A percentile compares a stretch with the other conserved stretches of the same genome.
Conservation (phyloP, 2,329 filamentous ascomycete genomes). For the Aspergillus sp. region DNA sequence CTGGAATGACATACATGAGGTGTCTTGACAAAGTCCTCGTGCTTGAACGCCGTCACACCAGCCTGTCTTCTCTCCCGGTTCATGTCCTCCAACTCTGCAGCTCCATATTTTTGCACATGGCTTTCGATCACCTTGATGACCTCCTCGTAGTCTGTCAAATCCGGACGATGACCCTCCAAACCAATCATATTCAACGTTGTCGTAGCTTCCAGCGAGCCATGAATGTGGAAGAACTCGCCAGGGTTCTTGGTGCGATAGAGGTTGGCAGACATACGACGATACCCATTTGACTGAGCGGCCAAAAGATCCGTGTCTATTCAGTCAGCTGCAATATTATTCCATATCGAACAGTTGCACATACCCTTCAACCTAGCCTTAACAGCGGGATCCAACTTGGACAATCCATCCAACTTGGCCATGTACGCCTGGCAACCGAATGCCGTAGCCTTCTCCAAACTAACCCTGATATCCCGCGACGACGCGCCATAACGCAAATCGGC, state of each 20-base stretch:
- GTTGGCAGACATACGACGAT: slow-evolving; percentile 66
- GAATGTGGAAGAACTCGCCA: slow-evolving; percentile 67
- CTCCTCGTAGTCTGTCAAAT: slow-evolving; percentile 54
- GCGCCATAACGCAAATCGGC: slow-evolving; percentile 49
- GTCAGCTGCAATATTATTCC: slow-evolving; percentile 4
- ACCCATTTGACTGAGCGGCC: slow-evolving; percentile 62
- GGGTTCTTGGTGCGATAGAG: slow-evolving; percentile 61
- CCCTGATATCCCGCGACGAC: slow-evolving; percentile 24
- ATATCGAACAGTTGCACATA: slow-evolving; percentile 6
- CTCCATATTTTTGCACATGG: slow-evolving; percentile 50
- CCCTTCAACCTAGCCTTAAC: slow-evolving; percentile 35
- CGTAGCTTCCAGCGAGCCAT: slow-evolving; percentile 65
- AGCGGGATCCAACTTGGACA: slow-evolving; percentile 32
- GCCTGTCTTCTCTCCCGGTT: slow-evolving; percentile 54
- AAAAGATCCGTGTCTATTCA: slow-evolving; percentile 62
- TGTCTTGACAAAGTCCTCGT: slow-evolving; percentile 53
- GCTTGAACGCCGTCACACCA: slow-evolving; percentile 53
- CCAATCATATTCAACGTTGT: slow-evolving; percentile 65
- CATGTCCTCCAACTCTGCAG: slow-evolving; percentile 51
- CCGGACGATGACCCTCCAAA: slow-evolving; percentile 54
- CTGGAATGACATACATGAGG: slow-evolving; percentile 41
- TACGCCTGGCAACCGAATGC: slow-evolving; percentile 38
- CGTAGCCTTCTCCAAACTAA: slow-evolving; percentile 34
- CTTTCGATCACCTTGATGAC: slow-evolving; percentile 55
- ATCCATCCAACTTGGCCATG: slow-evolving; percentile 35